phyloP scores from a whole-genome alignment of 257 asterid genomes.

The Phtheirospermum japonicum region DNA sequence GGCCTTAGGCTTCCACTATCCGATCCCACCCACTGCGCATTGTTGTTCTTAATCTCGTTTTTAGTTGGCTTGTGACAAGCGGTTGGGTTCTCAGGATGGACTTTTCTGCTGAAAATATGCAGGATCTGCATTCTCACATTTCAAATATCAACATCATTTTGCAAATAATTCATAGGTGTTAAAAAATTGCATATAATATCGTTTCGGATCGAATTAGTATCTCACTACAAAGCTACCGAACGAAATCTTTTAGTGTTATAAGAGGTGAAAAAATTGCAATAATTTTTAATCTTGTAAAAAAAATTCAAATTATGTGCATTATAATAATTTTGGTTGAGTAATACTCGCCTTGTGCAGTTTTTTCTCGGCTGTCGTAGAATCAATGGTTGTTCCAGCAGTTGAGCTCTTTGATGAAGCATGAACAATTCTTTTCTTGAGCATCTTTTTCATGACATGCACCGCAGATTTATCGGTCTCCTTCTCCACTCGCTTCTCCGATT shows the following conservation, averaged over 20 bases:
- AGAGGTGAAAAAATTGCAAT: too few species aligned
- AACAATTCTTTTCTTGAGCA: slow-evolving; percentile 54
- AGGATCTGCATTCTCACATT: slow-evolving; percentile 76
- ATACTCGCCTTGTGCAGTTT: slow-evolving; percentile 76
- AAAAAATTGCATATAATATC: too few species aligned
- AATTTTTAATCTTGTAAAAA: too few species aligned
- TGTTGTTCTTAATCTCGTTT: slow-evolving; percentile 41
- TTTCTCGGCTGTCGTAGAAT: slow-evolving; percentile 59
- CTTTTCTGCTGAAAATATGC: slow-evolving; percentile 86
- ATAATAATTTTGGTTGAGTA: too few species aligned
- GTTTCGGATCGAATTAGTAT: too few species aligned
- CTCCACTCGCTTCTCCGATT: slow-evolving; percentile 43
- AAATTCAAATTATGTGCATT: too few species aligned
- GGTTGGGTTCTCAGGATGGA: slow-evolving; percentile 79
- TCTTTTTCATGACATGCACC: slow-evolving; percentile 61
- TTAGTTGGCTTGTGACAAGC: slow-evolving; percentile 35
- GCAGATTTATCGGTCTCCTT: slow-evolving; percentile 70
- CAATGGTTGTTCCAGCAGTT: slow-evolving; percentile 40
- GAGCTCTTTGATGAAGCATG: slow-evolving; percentile 46
- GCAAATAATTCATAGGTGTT: too few species aligned
- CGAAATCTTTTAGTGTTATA: too few species aligned
- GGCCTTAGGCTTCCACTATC: slow-evolving; percentile 38
- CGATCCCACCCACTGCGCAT: slow-evolving; percentile 22
- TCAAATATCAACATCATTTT: too few species aligned
- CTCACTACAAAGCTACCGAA: too few species aligned